Base-by-base conservation (phyloP, 2,329 filamentous ascomycete genomes). In the Tympanopsis confertula region DNA sequence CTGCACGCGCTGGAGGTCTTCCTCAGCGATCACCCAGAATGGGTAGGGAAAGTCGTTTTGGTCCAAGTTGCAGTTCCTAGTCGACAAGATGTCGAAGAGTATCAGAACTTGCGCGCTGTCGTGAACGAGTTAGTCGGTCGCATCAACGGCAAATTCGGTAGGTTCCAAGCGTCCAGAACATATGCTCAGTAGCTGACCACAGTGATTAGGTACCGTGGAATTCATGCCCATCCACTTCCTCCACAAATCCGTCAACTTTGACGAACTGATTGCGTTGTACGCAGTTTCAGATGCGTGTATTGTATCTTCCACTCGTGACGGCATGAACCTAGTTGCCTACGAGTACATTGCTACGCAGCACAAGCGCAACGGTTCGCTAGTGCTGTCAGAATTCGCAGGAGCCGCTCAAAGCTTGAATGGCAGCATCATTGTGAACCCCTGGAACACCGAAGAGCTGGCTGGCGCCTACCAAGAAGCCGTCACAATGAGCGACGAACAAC, bases 211-310 rank as follows among this genome's bases (percentile, higher is more conserved):
- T 12, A 95, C 88, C 20, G 82, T 96, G 52, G 89, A 96, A 59
- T 96, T 95, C 65, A 95, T 94, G 82, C 91, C 91, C 1, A 96
- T 98, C 49, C 91, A 96, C 61, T 96, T 95, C 66, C 79, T 96
- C 51, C 91, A 96, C 65, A 93, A 95, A 63, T 94, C 86, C 4
- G 87, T 96, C 53, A 78, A 78, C 36, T 95, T 96, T 49, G 87
- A 95, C 48, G 91, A 96, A 62, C 76, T 98, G 24, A 88, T 93
- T 36, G 88, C 88, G 1, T 73, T 96, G 5, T 96, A 96, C 55
- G 85, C 86, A 13, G 82, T 93, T 17, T 91, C 86, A 3, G 91
- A 95, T 54, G 85, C 86, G 33, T 94, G 88, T 55, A 74, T 96
- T 13, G 89, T 94, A 26, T 93, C 84, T 5, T 95, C 85, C 3